Evolutionary conservation across 176 grass and related monocot species (phyloP), one percentile per base, ranked within the genome.

Genomic region (Oryza australiensis): DNA sequence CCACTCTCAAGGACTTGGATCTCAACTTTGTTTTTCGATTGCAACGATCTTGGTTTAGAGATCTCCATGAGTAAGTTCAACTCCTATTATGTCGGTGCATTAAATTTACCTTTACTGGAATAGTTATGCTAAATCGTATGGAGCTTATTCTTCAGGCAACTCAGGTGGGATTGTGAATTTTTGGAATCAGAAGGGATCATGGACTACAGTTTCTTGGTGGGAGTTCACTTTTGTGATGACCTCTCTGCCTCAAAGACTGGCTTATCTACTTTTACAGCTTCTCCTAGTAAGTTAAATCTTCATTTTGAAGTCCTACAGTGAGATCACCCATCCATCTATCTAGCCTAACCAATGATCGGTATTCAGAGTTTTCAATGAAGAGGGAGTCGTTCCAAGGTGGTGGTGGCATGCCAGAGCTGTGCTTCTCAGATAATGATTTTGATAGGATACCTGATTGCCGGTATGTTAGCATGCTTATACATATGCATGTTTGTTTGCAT

Each of bases 141-240:
- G 32, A 64, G 40, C 66, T 66, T 59, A 46, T 34, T 86, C 9
- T 51, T 37, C 73, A 98, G 95, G 66, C 95, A 98, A 88, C 81
- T 98, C 11, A 89, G 81, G 82, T 72, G 70, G 72, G 95, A 98
- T 81, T 98, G 95, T 20, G 88, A 91, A 29, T 98, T 98, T 74
- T 82, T 98, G 83, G 95, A 98, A 81, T 83, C 85, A 0, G 92
- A 93, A 75, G 84, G 92, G 23, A 98, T 98, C 43, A 98, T 98
- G 95, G 95, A 98, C 82, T 98, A 98, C 66, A 98, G 95, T 70
- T 90, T 98, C 76, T 89, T 98, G 74, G 86, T 98, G 2, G 95
- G 95, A 83, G 77, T 98, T 86, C 95, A 98, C 68, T 98, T 98
- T 70, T 76, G 86, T 51, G 92, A 94, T 84, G 88, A 97, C 40